Percentiles rank a stretch among this genome's conserved stretches.
Conservation (phyloP, 805 yeast genomes). For the Sugiyamaella marilandica region DNA sequence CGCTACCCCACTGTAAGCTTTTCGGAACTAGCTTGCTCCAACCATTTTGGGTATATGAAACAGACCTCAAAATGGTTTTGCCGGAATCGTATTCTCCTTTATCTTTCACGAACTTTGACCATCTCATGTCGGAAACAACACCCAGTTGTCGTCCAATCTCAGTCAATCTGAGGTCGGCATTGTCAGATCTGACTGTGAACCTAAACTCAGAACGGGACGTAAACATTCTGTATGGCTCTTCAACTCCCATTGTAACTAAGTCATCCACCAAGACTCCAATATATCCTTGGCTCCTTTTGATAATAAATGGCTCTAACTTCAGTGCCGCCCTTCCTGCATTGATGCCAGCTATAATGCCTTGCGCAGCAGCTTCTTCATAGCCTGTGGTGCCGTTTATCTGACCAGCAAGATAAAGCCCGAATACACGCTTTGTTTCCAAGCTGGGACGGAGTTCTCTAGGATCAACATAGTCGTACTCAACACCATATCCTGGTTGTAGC, state of each 20-base stretch:
- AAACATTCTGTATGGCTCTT: constrained; percentile 97
- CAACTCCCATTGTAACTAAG: constrained; percentile 89
- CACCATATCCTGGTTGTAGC: constrained; percentile 98
- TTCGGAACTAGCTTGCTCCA: constrained; percentile 51
- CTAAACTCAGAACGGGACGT: constrained; percentile 94
- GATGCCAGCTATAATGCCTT: constrained; percentile 92
- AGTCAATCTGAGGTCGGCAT: constrained; percentile 85
- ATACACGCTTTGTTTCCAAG: constrained; percentile 72
- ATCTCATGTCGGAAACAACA: constrained; percentile 58
- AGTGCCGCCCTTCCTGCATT: constrained; percentile 71
- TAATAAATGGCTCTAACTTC: constrained; percentile 40
- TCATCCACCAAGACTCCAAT: constrained; percentile 93
- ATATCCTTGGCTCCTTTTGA: constrained; percentile 80
- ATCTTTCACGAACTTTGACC: constrained; percentile 45
- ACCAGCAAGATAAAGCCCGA: constrained; percentile 86
- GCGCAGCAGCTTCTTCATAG: constrained; percentile 97
- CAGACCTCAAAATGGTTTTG: constrained; percentile 41
- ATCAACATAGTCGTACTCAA: constrained; percentile 93
- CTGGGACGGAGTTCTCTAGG: constrained; percentile 80
- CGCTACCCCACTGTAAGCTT: constrained; percentile 32
- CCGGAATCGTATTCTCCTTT: constrained; percentile 41
- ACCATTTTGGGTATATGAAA: constrained; percentile 47
- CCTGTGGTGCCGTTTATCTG: constrained; percentile 99
- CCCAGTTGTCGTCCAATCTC: constrained; percentile 62
- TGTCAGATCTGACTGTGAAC: constrained; percentile 84